Conservation (phyloP, 202 grass and related monocot genomes). For the Schoenoplectus tabernaemontani region DNA sequence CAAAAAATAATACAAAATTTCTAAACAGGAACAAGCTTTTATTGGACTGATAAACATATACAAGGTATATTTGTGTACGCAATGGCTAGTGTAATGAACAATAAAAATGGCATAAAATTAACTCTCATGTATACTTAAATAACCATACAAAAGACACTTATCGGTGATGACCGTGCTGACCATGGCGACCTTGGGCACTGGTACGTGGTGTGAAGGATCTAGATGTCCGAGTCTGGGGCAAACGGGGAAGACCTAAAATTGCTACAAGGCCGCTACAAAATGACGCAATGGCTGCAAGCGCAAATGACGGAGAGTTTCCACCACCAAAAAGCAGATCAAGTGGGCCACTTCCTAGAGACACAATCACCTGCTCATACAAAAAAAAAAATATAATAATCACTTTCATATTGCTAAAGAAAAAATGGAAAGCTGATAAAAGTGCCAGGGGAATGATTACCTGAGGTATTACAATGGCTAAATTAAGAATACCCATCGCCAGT, state of each 20-base stretch:
- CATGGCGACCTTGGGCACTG: conserved; percentile 12
- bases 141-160: conserved; percentile 10
- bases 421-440: not conserved
- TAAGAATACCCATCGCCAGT: conserved; percentile 92
- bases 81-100: conserved; percentile 19
- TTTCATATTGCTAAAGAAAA: not conserved
- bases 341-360: conserved; percentile 78
- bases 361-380: conserved; percentile 52
- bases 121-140: conserved; percentile 13
- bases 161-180: conserved; percentile 5
- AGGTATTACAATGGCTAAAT: conserved; percentile 87
- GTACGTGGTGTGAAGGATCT: conserved; percentile 2
- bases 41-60: conserved; percentile 17
- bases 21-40: conserved; percentile 1
- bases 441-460: conserved; percentile 44
- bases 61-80: not conserved
- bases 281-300: conserved; percentile 51
- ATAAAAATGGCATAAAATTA: conserved; percentile 15
- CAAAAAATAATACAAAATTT: conserved; percentile 18
- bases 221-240: conserved; percentile 8
- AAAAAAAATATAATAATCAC: conserved; percentile 19
- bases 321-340: conserved; percentile 83
- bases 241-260: conserved; percentile 73
- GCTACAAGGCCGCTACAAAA: conserved; percentile 74
- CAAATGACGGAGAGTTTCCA: conserved; percentile 72